Conservation (phyloP, 257 asterid genomes). For the Rauvolfia tetraphylla region DNA sequence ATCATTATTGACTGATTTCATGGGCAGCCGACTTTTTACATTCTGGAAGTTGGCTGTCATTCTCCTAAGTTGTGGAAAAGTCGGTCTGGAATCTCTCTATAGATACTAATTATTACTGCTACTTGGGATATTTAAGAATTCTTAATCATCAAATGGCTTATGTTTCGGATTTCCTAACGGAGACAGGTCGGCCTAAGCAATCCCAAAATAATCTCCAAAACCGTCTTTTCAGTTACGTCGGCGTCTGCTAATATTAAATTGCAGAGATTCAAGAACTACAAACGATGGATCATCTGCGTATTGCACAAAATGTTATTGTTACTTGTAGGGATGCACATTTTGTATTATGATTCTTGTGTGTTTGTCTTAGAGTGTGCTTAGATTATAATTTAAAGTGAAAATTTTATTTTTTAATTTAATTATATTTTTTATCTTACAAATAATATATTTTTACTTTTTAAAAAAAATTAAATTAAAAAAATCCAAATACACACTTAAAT, state of each 20-base stretch:
- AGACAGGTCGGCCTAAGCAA: constrained; percentile 37
- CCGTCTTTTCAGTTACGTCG: constrained; percentile 56
- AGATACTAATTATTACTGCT: constrained; percentile 2
- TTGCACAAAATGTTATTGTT: no score
- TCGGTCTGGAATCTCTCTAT: constrained; percentile 24
- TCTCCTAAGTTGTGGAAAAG: constrained; percentile 35
- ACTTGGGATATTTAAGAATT: constrained; percentile 15
- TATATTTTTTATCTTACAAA: no score
- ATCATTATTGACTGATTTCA: not conserved
- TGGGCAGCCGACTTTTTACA: constrained; percentile 40
- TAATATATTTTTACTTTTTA: no score
- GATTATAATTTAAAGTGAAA: no score
- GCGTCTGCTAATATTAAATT: constrained; percentile 16
- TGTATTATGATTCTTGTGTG: not conserved
- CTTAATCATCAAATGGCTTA: constrained; percentile 17
- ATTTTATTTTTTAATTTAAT: no score
- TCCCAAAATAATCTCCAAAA: constrained; percentile 7
- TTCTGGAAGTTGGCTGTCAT: constrained; percentile 53
- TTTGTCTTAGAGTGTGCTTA: not conserved
- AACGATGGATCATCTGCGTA: not conserved
- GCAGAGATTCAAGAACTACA: not conserved
- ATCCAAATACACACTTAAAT: no score
- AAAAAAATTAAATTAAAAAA: no score
- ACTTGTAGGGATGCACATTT: not conserved
- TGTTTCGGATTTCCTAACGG: constrained; percentile 37